Conservation (phyloP, 306 rosid species). For the Casuarina equisetifolia region DNA sequence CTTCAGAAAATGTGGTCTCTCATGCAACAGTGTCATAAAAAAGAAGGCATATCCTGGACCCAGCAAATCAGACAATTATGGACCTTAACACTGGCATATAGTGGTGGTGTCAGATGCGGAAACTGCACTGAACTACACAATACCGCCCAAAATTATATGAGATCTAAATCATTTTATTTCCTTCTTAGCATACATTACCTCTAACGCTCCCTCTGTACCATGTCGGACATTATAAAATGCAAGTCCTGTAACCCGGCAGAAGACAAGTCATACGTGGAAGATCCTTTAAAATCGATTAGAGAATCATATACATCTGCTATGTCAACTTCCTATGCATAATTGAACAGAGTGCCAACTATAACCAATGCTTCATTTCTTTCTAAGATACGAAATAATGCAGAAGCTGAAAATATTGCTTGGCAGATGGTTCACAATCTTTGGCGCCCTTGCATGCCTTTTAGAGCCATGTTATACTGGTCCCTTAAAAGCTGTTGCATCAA, state of each 20-base stretch:
- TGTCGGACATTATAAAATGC: not conserved
- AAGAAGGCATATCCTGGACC: too few species aligned
- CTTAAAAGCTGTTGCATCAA: too few species aligned
- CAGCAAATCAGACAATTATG: not conserved
- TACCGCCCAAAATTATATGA: slow-evolving; percentile 7
- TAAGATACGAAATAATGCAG: not conserved
- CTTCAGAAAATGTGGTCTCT: too few species aligned
- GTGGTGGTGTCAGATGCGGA: not conserved
- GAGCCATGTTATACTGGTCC: too few species aligned
- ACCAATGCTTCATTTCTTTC: not conserved
- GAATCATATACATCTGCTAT: slow-evolving; percentile 28
- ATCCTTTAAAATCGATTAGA: slow-evolving; percentile 27
- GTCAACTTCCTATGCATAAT: slow-evolving; percentile 39
- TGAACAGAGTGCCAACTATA: slow-evolving; percentile 33
- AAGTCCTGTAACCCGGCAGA: slow-evolving; percentile 18
- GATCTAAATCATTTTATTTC: not conserved
- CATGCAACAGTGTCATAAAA: too few species aligned
- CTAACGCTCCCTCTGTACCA: not conserved
- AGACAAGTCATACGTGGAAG: slow-evolving; percentile 33
- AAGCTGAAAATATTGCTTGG: not conserved
- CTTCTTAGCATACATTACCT: not conserved
- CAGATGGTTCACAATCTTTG: not conserved
- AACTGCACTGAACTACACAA: slow-evolving; percentile 17
- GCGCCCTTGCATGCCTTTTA: too few species aligned
- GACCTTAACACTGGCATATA: not conserved